Evolutionary conservation across 768 basidiomycete species (phyloP), one percentile per base, ranked within the genome.

Genomic region (Austroboletus festivus): DNA sequence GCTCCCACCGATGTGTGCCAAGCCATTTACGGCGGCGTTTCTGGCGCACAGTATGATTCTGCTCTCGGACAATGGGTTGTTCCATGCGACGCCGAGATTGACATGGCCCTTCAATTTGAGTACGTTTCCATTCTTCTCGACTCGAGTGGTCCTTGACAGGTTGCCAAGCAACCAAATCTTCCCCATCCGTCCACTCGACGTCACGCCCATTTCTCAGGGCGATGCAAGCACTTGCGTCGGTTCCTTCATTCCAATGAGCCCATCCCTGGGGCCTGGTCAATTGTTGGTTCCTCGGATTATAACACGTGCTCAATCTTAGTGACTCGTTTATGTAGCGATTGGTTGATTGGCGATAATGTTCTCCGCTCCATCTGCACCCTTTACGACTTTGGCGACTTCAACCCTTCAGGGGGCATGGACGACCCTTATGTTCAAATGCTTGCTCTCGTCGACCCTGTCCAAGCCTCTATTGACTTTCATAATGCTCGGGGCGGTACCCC

Each of bases 331-430:
- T n/a, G n/a, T 47, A 90, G 88, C 61, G 90, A 93, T 63, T 86
- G 87, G 83, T 73, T 93, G 38, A 61, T 91, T 45, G 90, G 90
- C 19, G 89, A 87, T 67, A 91, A 88, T 58, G 77, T 89, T 62
- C 75, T 93, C 50, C 88, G 90, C 50, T 86, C 87, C 15, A 70
- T 91, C 33, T 92, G 92, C 66, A 78, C 86, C 8, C 69, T 93
- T 47, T 93, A 90, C 64, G 86, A 91, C 66, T 93, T 86, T 61
- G 89, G 89, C 20, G 86, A 92, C 68, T 89, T 80, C 55, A 78
- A 83, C 59, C 63, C 74, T 12, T 70, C 75, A 5, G 83, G 81
- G 31, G 66, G 75, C 15, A 83, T 83, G 81, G 88, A 86, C 34
- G 67, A 83, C 60, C 90, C 90, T 5, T 89, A 86, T 63, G 77